Conservation (phyloP, 2,329 filamentous ascomycete genomes). For the Chrysoporthe puriensis region DNA sequence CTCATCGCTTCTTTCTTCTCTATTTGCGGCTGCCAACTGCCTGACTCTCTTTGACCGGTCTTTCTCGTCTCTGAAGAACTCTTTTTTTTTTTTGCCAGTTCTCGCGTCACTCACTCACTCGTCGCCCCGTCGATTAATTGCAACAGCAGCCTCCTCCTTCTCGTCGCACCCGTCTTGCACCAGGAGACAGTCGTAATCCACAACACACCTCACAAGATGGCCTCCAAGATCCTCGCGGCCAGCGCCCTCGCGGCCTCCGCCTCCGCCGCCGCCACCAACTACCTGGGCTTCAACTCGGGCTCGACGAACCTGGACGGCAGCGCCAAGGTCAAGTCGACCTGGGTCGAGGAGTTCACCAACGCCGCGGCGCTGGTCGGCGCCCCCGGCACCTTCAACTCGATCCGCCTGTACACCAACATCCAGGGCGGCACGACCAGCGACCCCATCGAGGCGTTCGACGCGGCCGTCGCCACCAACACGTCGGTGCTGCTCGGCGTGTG, state of each 20-base stretch:
- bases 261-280: constrained; percentile 36
- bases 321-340: constrained; percentile 65
- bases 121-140: not conserved
- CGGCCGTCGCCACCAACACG: constrained; percentile 80
- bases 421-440: constrained; percentile 68
- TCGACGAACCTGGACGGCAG: constrained; percentile 62
- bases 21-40: not conserved
- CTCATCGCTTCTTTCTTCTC: not conserved
- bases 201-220: constrained; percentile 7
- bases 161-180: not conserved
- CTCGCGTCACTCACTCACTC: not conserved
- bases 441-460: constrained; percentile 75
- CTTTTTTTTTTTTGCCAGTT: not conserved
- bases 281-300: constrained; percentile 76
- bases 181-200: not conserved
- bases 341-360: constrained; percentile 70
- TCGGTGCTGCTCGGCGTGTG: constrained; percentile 81
- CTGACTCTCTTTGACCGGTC: not conserved
- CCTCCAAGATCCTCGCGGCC: constrained; percentile 19
- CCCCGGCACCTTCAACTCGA: constrained; percentile 65
- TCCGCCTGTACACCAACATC: constrained; percentile 76
- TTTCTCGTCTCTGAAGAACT: not conserved
- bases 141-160: not conserved
- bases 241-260: constrained; percentile 23
- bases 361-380: constrained; percentile 68